phyloP scores from a whole-genome alignment of 2,329 filamentous ascomycete genomes.

The Bipolaris bicolor region DNA sequence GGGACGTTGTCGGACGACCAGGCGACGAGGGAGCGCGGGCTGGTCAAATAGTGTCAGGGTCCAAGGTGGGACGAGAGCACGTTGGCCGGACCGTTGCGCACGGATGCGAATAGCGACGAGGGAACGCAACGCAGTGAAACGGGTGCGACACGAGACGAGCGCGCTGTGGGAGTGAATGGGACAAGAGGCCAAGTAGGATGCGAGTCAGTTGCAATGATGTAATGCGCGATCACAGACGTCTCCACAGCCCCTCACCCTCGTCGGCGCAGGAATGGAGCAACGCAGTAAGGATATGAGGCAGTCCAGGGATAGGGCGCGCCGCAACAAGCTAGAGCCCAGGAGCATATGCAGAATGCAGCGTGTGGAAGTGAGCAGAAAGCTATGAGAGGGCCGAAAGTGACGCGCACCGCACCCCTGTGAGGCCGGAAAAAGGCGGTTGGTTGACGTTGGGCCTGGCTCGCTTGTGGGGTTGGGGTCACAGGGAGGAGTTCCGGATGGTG shows the following conservation, averaged over 20 bases:
- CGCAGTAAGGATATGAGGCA: neutral
- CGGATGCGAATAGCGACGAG: slow-evolving; percentile 27
- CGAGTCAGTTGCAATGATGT: slow-evolving; percentile 16
- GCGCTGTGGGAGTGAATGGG: slow-evolving; percentile 19
- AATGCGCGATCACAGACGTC: slow-evolving; percentile 4
- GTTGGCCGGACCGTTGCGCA: slow-evolving; percentile 22
- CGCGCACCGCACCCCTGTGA: neutral
- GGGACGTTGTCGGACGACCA: slow-evolving; percentile 8
- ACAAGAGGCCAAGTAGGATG: slow-evolving; percentile 1
- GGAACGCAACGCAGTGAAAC: slow-evolving; percentile 3
- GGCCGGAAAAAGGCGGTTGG: slow-evolving; percentile 1
- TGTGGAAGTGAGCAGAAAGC: slow-evolving; percentile 1
- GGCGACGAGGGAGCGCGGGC: slow-evolving; percentile 18
- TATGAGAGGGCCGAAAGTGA: slow-evolving; percentile 4
- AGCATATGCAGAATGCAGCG: slow-evolving; percentile 1
- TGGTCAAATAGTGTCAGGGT: slow-evolving; percentile 29
- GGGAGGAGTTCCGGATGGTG: slow-evolving; percentile 5
- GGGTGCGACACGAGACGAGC: slow-evolving; percentile 19
- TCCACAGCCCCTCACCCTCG: slow-evolving; percentile 1
- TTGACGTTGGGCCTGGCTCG: slow-evolving; percentile 9
- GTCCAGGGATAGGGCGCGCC: slow-evolving; percentile 3
- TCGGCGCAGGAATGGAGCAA: neutral
- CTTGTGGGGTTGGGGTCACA: slow-evolving; percentile 7
- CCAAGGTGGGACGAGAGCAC: slow-evolving; percentile 29
- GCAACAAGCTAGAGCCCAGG: slow-evolving; percentile 7